These are phyloP conservation scores for Penstemon barbatus DNA, from an alignment of 257 asterid genomes.

Conservation along the genomic window DNA sequence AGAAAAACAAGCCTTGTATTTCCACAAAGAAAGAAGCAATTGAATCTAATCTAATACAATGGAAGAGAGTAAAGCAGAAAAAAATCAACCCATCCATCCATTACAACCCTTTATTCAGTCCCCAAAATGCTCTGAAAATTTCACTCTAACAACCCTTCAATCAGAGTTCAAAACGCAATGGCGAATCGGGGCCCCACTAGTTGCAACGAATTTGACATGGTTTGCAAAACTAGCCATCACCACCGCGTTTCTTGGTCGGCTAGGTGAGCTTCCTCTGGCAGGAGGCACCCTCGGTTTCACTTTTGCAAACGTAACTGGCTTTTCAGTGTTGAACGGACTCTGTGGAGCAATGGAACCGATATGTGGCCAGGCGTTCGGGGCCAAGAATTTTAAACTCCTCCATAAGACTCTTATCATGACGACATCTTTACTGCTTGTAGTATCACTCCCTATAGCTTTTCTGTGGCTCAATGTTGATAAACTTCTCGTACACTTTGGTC, in stretches of 20 bases:
- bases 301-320: slow-evolving; percentile 76
- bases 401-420: slow-evolving; percentile 77
- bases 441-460: slow-evolving; percentile 56
- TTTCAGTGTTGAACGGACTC: slow-evolving; percentile 70
- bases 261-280: slow-evolving; percentile 69
- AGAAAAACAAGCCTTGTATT: neutral
- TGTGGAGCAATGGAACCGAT: slow-evolving; percentile 87
- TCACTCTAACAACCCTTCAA: slow-evolving; percentile 21
- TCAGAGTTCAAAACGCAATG: slow-evolving; percentile 66
- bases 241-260: slow-evolving; percentile 80
- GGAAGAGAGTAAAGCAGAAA: slow-evolving; percentile 15
- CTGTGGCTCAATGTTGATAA: slow-evolving; percentile 78
- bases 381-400: slow-evolving; percentile 70
- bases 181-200: slow-evolving; percentile 52
- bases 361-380: slow-evolving; percentile 95
- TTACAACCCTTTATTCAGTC: neutral
- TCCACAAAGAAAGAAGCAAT: neutral
- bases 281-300: slow-evolving; percentile 79
- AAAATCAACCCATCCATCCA: slow-evolving; percentile 9
- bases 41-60: neutral
- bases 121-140: slow-evolving; percentile 27
- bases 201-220: slow-evolving; percentile 74
- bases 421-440: slow-evolving; percentile 38
- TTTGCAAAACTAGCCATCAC: slow-evolving; percentile 75
- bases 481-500: slow-evolving; percentile 68